Conservation (phyloP, 2,329 filamentous ascomycete species). For the Claviceps quebecensis region DNA sequence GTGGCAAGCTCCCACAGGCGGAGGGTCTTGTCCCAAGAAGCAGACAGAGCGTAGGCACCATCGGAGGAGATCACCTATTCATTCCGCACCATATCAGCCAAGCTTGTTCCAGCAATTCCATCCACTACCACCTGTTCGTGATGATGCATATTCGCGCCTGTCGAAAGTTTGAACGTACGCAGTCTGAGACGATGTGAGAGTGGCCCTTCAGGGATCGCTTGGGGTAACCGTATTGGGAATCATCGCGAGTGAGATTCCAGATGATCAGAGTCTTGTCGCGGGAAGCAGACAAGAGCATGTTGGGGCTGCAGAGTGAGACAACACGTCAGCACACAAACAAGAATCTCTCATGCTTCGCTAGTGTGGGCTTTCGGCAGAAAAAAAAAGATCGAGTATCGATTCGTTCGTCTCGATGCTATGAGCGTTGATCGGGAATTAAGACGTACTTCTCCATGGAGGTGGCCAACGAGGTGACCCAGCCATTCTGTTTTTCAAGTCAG, state of each 20-base stretch:
- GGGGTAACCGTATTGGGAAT: slow-evolving; percentile 95
- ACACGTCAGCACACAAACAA: slow-evolving; percentile 9
- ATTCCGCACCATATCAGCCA: slow-evolving; percentile 12
- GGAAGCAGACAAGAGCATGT: slow-evolving; percentile 96
- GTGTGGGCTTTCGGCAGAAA: not conserved
- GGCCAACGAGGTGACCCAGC: slow-evolving; percentile 97
- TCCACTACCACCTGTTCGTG: not conserved
- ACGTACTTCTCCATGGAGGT: slow-evolving; percentile 97
- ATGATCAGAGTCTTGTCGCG: slow-evolving; percentile 99
- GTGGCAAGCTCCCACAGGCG: slow-evolving; percentile 98
- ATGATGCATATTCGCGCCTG: not conserved
- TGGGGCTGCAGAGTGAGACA: slow-evolving; percentile 49
- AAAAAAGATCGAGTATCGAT: not conserved
- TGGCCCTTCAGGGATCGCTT: slow-evolving; percentile 98
- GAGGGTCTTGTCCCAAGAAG: slow-evolving; percentile 99
- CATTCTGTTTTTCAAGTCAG: slow-evolving; percentile 43
- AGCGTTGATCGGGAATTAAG: not conserved
- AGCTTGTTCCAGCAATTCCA: slow-evolving; percentile 1
- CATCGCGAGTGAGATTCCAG: slow-evolving; percentile 99
- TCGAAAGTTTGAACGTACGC: slow-evolving; percentile 51
- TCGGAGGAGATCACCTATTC: slow-evolving; percentile 93
- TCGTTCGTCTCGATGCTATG: slow-evolving; percentile 2
- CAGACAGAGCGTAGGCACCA: slow-evolving; percentile 95
- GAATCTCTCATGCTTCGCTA: not conserved
- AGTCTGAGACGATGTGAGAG: slow-evolving; percentile 99